Conservation (phyloP, 805 yeast species). For the Cyberlindnera sargentensis region DNA sequence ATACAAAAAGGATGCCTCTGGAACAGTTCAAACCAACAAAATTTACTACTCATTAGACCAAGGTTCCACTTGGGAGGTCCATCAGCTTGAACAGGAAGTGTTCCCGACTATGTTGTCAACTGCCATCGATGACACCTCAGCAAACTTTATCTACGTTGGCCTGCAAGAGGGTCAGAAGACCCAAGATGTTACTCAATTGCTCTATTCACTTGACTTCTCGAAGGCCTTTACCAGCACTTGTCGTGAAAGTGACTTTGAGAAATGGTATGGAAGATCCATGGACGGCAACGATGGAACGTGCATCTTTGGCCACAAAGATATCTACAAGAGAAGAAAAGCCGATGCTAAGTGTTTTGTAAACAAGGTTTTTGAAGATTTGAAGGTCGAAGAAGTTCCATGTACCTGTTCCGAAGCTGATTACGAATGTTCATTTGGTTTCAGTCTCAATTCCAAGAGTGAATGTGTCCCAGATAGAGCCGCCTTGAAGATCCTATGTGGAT, state of each 20-base stretch:
- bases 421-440: slow-evolving; percentile 61
- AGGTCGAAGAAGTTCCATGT: slow-evolving; percentile 49
- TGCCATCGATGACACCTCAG: slow-evolving; percentile 65
- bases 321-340: slow-evolving; percentile 57
- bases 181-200: slow-evolving; percentile 1
- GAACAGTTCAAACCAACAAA: slow-evolving; percentile 23
- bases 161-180: slow-evolving; percentile 2
- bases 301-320: slow-evolving; percentile 63
- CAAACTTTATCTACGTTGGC: slow-evolving; percentile 52
- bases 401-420: slow-evolving; percentile 55
- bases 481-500: slow-evolving; percentile 29
- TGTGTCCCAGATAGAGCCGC: slow-evolving; percentile 39
- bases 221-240: slow-evolving; percentile 43
- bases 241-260: slow-evolving; percentile 52
- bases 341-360: slow-evolving; percentile 52
- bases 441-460: slow-evolving; percentile 28
- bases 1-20: slow-evolving; percentile 23
- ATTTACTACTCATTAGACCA: slow-evolving; percentile 62
- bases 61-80: slow-evolving; percentile 55
- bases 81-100: slow-evolving; percentile 38
- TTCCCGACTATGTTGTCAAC: slow-evolving; percentile 43
- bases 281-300: slow-evolving; percentile 35
- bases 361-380: slow-evolving; percentile 31
- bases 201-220: slow-evolving; percentile 46
- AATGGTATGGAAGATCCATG: slow-evolving; percentile 45